These are phyloP conservation scores for Aspergillus sp. DNA, from an alignment of 2,329 filamentous ascomycete genomes.

Conservation along the genomic window DNA sequence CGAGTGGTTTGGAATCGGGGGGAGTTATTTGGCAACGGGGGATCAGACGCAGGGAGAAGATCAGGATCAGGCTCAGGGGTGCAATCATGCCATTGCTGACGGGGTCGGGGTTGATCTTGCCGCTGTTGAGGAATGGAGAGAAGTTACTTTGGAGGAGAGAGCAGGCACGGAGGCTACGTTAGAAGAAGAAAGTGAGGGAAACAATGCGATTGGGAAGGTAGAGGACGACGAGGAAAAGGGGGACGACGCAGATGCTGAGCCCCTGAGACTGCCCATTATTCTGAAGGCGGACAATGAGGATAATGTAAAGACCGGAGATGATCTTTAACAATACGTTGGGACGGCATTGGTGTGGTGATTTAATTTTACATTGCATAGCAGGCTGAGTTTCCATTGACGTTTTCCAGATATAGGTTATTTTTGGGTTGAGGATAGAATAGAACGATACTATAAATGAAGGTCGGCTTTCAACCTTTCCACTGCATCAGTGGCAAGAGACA, in stretches of 20 bases:
- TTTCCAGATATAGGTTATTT: neutral
- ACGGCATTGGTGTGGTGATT: neutral
- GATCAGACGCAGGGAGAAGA: no score
- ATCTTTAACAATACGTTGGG: neutral
- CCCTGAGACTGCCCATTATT: neutral
- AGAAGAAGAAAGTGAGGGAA: no score
- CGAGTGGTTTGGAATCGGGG: no score
- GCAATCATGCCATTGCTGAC: neutral
- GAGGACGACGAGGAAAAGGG: neutral
- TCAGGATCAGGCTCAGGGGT: no score
- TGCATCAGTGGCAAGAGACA: neutral
- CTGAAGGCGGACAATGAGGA: neutral
- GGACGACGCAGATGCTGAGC: no score
- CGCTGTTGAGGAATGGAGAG: neutral
- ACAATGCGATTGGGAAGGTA: neutral
- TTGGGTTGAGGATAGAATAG: neutral
- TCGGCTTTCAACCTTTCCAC: conserved; percentile 1
- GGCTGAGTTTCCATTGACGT: neutral
- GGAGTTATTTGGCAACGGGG: no score
- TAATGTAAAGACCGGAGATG: neutral
- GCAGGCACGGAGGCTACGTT: no score
- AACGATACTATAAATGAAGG: neutral
- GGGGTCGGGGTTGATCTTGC: neutral
- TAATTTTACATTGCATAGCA: neutral
- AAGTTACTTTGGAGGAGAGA: no score